Evolutionary conservation across 257 asterid genomes (phyloP).

Genomic region (Buddleja alternifolia): DNA sequence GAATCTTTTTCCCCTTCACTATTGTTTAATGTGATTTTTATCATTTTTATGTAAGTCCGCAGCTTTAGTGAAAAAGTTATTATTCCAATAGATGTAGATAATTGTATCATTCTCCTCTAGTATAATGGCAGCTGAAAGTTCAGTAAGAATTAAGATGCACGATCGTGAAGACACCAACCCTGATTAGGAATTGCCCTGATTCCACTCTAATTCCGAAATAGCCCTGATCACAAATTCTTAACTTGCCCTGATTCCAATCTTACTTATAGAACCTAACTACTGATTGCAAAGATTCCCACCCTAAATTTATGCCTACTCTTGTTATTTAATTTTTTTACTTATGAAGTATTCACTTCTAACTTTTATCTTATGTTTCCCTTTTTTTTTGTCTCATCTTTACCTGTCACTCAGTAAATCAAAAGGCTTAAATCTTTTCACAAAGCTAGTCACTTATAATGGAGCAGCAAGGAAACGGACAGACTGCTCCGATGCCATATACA

Average conservation of each 20-base stretch:
- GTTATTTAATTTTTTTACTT: no score
- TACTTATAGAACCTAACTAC: no score
- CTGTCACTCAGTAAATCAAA: constrained; percentile 13
- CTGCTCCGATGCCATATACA: constrained; percentile 57
- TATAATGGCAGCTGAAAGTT: background rate
- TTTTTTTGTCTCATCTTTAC: background rate
- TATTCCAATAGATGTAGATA: no score
- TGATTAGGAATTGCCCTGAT: no score
- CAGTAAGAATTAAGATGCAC: background rate
- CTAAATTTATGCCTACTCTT: no score
- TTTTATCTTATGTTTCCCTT: background rate
- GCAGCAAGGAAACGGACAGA: constrained; percentile 89
- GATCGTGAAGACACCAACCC: background rate
- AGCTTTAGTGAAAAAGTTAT: background rate
- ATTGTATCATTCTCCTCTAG: no score
- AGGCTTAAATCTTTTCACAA: constrained; percentile 20
- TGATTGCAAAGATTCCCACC: no score
- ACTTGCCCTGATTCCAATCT: no score
- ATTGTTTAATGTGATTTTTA: background rate
- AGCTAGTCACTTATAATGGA: constrained; percentile 54
- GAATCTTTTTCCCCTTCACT: background rate
- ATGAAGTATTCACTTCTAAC: no score
- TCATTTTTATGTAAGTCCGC: background rate
- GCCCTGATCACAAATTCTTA: no score
- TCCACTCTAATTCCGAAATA: no score